Evolutionary conservation across 148 eudicot species (phyloP), one percentile per base, ranked within the genome.

Genomic region (Camellia sinensis): DNA sequence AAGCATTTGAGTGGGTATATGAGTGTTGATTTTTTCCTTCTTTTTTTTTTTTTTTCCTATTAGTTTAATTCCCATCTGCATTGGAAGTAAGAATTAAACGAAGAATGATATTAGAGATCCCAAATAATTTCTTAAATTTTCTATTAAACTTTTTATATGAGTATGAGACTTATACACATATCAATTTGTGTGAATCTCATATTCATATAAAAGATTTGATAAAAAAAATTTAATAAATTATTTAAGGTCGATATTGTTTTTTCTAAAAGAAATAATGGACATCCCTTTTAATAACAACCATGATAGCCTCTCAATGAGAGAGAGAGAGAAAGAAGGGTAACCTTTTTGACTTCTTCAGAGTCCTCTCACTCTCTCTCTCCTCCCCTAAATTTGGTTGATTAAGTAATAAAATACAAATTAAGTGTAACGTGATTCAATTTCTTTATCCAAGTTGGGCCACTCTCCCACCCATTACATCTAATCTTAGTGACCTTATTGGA

Each of bases 251-350:
- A 29, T 29, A 29, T 29, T 29, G 1, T 29, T 29, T 29, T 29
- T 29, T 1, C 37, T 21, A 44, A 46, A 46, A 40, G n/a, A 73
- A 72, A 72, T 67, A 62, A 53, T 71, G 67, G 68, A 48, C 81
- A 60, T 61, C 76, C 77, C 77, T 72, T 79, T 69, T 44, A 68
- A 79, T 57, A 59, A 70, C 75, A 41, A 50, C 59, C 50, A 70
- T 71, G 7, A 79, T 79, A 63, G 56, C 40, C 64, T 66, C 64
- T 78, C 63, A 67, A 43, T 40, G 29, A 68, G 67, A 68, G 65
- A 54, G 80, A 46, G 50, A 48, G 52, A 3, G 52, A 48, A 7
- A 48, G 52, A 48, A 48, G 52, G 7, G 5, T 7, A 12, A 64
- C 59, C 61, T 43, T 79, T 68, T 79, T 67, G 64, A 52, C 64